Evolutionary conservation across 2,329 filamentous ascomycete species (phyloP).

Genomic region (Cercospora zeae-maydis): DNA sequence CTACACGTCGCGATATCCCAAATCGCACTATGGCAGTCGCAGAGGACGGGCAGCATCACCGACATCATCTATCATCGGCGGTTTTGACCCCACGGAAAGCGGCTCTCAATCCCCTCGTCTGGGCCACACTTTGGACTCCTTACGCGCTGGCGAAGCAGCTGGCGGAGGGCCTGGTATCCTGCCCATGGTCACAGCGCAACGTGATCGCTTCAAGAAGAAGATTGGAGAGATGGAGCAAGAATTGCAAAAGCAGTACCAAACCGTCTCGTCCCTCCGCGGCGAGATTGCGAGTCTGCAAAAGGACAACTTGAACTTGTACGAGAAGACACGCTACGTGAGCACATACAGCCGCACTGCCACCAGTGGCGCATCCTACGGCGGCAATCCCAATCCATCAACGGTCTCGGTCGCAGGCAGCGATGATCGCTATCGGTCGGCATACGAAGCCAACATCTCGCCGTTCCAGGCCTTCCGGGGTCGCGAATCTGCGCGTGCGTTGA

Average conservation of each 20-base stretch:
- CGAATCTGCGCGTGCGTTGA: conserved; percentile 85
- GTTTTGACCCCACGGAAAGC: conserved; percentile 69
- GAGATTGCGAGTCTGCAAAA: conserved; percentile 91
- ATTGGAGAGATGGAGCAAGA: conserved; percentile 88
- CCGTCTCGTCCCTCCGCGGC: conserved; percentile 79
- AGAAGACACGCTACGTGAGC: conserved; percentile 95
- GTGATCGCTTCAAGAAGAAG: conserved; percentile 96
- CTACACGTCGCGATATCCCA: conserved; percentile 75
- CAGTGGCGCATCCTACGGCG: conserved; percentile 57
- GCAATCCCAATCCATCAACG: conserved; percentile 71
- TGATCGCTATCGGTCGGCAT: conserved; percentile 85
- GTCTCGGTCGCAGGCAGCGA: conserved; percentile 56
- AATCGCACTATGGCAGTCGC: conserved; percentile 56
- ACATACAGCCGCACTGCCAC: conserved; percentile 77
- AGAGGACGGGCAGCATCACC: conserved; percentile 75
- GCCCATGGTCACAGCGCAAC: conserved; percentile 96
- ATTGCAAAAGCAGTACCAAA: conserved; percentile 76
- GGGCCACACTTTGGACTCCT: conserved; percentile 50
- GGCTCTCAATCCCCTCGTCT: conserved; percentile 38
- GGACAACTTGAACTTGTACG: conserved; percentile 92
- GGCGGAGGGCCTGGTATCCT: conserved; percentile 75
- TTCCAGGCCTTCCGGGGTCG: conserved; percentile 95
- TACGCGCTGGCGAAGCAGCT: conserved; percentile 63
- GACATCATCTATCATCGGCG: conserved; percentile 96
- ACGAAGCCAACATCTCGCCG: conserved; percentile 91